Conservation (phyloP, 352 stramenopile species). For the Globisporangium uncinulatum region DNA sequence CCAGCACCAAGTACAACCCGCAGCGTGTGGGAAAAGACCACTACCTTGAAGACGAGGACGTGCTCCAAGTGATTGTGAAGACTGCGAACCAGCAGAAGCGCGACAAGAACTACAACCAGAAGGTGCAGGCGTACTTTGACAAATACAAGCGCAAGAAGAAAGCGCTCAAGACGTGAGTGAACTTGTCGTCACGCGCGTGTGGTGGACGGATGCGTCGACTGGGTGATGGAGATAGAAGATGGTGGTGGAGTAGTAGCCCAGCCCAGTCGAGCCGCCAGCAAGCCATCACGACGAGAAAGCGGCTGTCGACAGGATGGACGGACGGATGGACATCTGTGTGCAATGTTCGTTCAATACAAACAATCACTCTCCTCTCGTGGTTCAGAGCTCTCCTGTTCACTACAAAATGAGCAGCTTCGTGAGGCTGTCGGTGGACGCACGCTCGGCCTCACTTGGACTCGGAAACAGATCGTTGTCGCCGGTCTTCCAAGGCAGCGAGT, state of each 20-base stretch:
- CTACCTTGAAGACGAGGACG: conserved; percentile 96
- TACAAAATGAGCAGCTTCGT: neutral
- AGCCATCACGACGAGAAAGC: too few species aligned
- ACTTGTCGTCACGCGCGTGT: neutral
- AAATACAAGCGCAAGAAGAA: conserved; percentile 97
- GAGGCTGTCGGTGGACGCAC: neutral
- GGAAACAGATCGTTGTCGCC: conserved; percentile 45
- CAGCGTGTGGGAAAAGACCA: conserved; percentile 95
- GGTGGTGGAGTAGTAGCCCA: too few species aligned
- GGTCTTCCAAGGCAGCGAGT: conserved; percentile 39
- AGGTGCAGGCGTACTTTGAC: conserved; percentile 95
- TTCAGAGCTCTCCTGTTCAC: neutral
- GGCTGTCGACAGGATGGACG: too few species aligned
- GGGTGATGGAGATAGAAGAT: too few species aligned
- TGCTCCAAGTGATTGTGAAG: conserved; percentile 97
- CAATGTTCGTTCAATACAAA: too few species aligned
- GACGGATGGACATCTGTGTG: too few species aligned
- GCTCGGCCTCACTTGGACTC: neutral
- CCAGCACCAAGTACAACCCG: conserved; percentile 97
- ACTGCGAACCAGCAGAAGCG: conserved; percentile 98
- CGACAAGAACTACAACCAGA: conserved; percentile 96
- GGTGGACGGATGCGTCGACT: too few species aligned
- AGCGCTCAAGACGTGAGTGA: conserved; percentile 79
- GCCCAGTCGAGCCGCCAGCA: too few species aligned
- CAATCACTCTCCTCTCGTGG: too few species aligned